Evolutionary conservation across 192 early-diverging fungal genomes (phyloP), one percentile per base, ranked within the genome.

Genomic region (Pilaira anomala): DNA sequence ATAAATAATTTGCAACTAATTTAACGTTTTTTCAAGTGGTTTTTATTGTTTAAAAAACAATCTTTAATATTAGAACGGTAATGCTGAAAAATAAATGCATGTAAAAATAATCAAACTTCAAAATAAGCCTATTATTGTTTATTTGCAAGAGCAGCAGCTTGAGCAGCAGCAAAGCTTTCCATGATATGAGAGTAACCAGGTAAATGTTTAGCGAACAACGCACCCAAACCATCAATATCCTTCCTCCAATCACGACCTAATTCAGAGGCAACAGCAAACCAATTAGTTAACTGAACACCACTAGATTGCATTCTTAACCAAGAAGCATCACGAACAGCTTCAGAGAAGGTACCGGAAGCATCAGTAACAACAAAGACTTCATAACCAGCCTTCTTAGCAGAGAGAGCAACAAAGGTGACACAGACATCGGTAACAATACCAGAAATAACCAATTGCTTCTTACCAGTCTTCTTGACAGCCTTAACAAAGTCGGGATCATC

Each of bases 391-490:
- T 55, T 56, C 65, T 66, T 71, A 26, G 69, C 69, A 66, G 69
- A 71, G 33, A 71, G 54, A 45, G 69, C 45, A 55, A 51, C 51
- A 18, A 71, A 71, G n/a, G 69, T 28, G 24, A 71, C 53, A 53
- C 69, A 71, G 19, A 71, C 69, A 71, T 71, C 69, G 21, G 69
- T 71, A 22, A 71, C 69, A 25, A 69, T 69, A 57, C 68, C 68
- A 57, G 62, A 53, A 41, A 69, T 64, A 29, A 69, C 24, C 62
- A 69, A 63, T 45, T 69, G 68, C 55, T 69, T 69, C 45, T 63
- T 63, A 56, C 67, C 67, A 33, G 67, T 69, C 50, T 62, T 62
- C 42, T 63, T 54, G 52, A 69, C 67, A 63, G 67, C 67, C 7
- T 48, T 44, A 8, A 62, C 61, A 55, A 69, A 69, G 26, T 55